Base-by-base conservation (phyloP, 2,329 filamentous ascomycete genomes). In the Cadophora luteo-olivacea region DNA sequence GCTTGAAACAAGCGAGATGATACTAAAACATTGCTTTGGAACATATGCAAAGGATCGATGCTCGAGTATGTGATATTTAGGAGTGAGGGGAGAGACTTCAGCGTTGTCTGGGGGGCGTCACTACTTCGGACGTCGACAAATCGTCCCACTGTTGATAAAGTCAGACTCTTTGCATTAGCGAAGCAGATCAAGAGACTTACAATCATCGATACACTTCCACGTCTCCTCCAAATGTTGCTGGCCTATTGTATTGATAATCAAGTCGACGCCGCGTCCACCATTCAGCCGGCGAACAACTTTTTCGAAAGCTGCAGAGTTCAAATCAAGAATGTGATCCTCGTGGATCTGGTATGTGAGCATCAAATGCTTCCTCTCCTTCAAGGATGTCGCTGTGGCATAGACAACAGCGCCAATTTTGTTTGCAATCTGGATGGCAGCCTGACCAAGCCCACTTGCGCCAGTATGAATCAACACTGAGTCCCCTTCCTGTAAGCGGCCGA, bases 401-500 rank as follows among this genome's bases (percentile, higher is more conserved):
- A 67, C 57, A 19, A 58, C 52, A 19, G 61, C 60, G 4, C 52
- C 65, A 12, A 67, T 25, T 16, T 60, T n/a, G 16, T 64, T 58
- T 11, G 65, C 51, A 22, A 67, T 32, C 12, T 64, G 65, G 22
- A 67, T 60, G 14, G 29, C 36, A 36, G 65, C 65, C 22, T 64
- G 60, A n/a, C 65, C 65, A 33, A 67, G 19, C 3, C 65, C 65
- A 52, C 51, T 51, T 52, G 51, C 52, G 33, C 51, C 65, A 32
- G n/a, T 7, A 60, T 67, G 65, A 14, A 67, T 67, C 6, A 67
- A 14, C 16, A 67, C 41, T n/a, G 60, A 67, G n/a, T 67, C 51
- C 11, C 65, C 65, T 38, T 51, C 1, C 29, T 67, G 38, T 12
- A 67, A 51, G 3, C 49, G 41, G 7, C 60, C 65, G 22, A 65